Conservation (phyloP, 768 basidiomycete species). For the Chalciporus piperatus region DNA sequence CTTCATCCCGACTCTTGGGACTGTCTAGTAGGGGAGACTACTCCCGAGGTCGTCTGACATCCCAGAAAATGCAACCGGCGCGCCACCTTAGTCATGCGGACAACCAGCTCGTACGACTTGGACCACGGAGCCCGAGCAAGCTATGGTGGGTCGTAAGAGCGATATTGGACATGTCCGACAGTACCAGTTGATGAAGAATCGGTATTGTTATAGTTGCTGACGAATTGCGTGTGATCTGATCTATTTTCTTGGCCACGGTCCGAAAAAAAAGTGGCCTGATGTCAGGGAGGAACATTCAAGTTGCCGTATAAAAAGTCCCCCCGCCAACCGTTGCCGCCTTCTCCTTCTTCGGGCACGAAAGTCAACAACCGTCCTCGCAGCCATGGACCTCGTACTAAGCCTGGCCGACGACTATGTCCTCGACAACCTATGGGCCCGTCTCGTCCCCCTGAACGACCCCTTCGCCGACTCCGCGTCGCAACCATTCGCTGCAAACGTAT, state of each 20-base stretch:
- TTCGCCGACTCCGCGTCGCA: slow-evolving; percentile 38
- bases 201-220: not conserved
- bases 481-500: slow-evolving; percentile 34
- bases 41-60: too few relatives aligned
- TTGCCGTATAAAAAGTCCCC: slow-evolving; percentile 20
- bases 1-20: too few relatives aligned
- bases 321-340: not conserved
- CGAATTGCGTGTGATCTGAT: slow-evolving; percentile 3
- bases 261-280: slow-evolving; percentile 35
- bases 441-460: slow-evolving; percentile 57
- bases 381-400: slow-evolving; percentile 80
- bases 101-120: too few relatives aligned
- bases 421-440: slow-evolving; percentile 74
- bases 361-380: not conserved
- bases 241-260: slow-evolving; percentile 2
- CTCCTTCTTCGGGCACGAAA: not conserved
- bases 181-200: too few relatives aligned
- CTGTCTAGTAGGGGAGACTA: too few relatives aligned
- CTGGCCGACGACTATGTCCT: slow-evolving; percentile 68
- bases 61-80: too few relatives aligned
- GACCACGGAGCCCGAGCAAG: too few relatives aligned
- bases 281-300: slow-evolving; percentile 2
- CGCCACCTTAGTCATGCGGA: too few relatives aligned
- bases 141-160: too few relatives aligned
- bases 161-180: too few relatives aligned